Evolutionary conservation across 805 yeast genomes (phyloP), one percentile per base, ranked within the genome.

Genomic region (Yamadazyma ubonensis): DNA sequence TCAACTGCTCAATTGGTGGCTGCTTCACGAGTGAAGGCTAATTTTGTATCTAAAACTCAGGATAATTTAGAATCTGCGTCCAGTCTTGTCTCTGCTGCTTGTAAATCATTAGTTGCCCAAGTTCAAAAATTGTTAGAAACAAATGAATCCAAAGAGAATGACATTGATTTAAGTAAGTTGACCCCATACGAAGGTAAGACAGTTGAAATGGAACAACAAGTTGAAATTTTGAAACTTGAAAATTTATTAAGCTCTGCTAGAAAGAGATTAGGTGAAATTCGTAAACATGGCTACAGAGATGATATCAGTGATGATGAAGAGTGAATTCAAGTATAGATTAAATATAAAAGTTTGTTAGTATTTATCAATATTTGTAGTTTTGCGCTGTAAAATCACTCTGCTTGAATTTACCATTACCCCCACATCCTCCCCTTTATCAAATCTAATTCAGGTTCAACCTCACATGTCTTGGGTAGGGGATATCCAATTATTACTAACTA

Each of bases 1-100:
- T 83, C 96, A 0, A 88, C 96, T 1, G 95, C 91, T 2, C 96
- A 88, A 66, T 73, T 88, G 38, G 96, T 88, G 5, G 90, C 96
- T 5, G 93, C 96, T 0, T 83, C 96, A 0, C 75, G 96, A 50
- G 95, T 86, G 16, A 87, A 87, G 59, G 88, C 95, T 0, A 75
- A 82, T 30, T 76, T 79, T 50, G 77, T 78, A 64, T 86, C 95
- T 2, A 79, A 80, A 54, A 75, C 89, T 2, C 96, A 86, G 59
- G 87, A 82, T 42, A 65, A 70, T 39, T 71, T 88, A 43, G 96
- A 88, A 63, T 50, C 56, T 12, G 83, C 89, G 3, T 77, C 87
- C 21, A 78, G 76, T 54, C 65, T 71, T 38, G 96, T 88, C 17
- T 79, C 84, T 4, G 53, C 70, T n/a, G 91, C 95, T 1, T 87